Conservation (phyloP, 116 monocot species). For the Dioscorea cayenensis region DNA sequence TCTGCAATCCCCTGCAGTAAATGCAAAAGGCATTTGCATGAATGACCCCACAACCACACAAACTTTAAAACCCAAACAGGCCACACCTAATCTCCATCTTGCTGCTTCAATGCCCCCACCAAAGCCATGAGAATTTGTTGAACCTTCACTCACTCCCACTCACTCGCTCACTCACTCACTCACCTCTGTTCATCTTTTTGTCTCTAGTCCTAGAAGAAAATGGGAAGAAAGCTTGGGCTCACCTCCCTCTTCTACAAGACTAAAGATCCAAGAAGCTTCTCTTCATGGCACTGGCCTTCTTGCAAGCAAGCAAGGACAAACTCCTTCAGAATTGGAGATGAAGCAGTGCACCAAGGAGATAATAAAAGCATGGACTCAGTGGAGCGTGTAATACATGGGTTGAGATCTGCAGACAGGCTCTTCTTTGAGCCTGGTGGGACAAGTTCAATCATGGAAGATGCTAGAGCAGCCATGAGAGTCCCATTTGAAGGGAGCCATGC, state of each 20-base stretch:
- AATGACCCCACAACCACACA: too few species aligned
- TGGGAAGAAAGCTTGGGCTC: conserved; percentile 8
- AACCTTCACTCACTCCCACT: not conserved
- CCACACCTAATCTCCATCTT: too few species aligned
- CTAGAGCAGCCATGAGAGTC: not conserved
- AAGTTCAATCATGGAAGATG: conserved; percentile 39
- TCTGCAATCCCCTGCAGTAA: too few species aligned
- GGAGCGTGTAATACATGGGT: conserved; percentile 13
- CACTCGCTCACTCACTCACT: not conserved
- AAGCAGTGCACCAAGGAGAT: too few species aligned
- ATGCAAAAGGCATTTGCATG: too few species aligned
- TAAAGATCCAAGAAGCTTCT: not conserved
- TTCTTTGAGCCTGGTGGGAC: conserved; percentile 37
- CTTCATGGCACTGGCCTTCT: conserved; percentile 27
- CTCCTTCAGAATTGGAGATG: conserved; percentile 19
- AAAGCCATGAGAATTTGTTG: not conserved
- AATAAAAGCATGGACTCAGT: not conserved
- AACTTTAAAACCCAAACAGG: too few species aligned
- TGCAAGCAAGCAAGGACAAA: conserved; percentile 24
- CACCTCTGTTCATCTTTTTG: not conserved
- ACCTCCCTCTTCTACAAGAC: conserved; percentile 3
- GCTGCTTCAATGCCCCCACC: not conserved
- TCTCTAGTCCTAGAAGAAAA: not conserved
- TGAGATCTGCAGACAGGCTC: conserved; percentile 23
- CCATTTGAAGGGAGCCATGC: conserved; percentile 40